Base-by-base conservation (phyloP, 257 asterid genomes). In the Paulownia fortunei region DNA sequence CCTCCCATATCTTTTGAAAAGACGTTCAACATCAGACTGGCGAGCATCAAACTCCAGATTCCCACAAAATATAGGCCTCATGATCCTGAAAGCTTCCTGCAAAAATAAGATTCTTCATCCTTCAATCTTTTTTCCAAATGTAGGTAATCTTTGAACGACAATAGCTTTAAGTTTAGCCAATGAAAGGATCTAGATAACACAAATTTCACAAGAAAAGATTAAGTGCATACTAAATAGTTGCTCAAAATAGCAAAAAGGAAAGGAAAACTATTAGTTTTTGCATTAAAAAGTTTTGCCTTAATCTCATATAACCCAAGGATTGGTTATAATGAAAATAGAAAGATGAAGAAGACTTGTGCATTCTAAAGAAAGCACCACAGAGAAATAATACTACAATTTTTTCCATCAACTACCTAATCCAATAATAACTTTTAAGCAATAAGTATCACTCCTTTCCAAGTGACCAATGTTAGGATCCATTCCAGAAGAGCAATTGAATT, bases 31-130 rank as follows among this genome's bases (percentile, higher is more conserved):
- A 68, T 92, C 96, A 30, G 96, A 89, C 65, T 91, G 93, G 41
- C 94, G 94, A n/a, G 92, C 89, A 80, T 91, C 99, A 77, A 88
- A 90, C 68, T 92, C 98, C 88, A 94, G 85, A 85, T 94, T 94
- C 46, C 98, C 99, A 81, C 96, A 91, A 83, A 92, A 94, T 78
- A 94, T 54, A 56, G 95, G 92, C 93, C 79, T 91, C 94, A 90
- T 94, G 69, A 80, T 84, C 81, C 81, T 47, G 56, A 70, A 59
- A 41, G 46, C 74, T 75, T 68, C 82, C 86, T 64, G 79, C 82
- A 73, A 79, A 63, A 56, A 41, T 49, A 34, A 32, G 12, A 72
- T 5, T 52, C 60, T n/a, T 41, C 64, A 72, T 46, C 63, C 41
- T 26, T 77, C 18, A 68, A 69, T 30, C 61, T 8, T 15, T 15